phyloP scores from a whole-genome alignment of 257 asterid genomes.

The Nicotiana tomentosiformis region DNA sequence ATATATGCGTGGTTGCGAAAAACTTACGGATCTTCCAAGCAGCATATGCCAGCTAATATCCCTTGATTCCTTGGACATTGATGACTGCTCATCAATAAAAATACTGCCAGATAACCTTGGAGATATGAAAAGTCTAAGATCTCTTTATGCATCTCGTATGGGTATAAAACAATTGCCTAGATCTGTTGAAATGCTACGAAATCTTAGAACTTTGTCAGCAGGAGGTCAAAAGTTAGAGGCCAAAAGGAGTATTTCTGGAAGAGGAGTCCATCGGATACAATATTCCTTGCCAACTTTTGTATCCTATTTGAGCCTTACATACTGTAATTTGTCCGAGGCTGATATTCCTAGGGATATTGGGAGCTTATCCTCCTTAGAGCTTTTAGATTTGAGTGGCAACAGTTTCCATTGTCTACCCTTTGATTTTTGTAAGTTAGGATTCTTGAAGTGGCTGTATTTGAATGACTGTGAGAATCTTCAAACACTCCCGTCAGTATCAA shows the following conservation, averaged over 20 bases:
- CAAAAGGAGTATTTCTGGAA: neutral
- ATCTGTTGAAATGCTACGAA: neutral
- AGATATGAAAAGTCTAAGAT: neutral
- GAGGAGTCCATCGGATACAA: neutral
- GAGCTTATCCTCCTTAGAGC: neutral
- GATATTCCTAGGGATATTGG: neutral
- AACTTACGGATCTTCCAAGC: neutral
- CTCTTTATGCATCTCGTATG: fast-evolving
- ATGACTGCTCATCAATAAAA: too few relatives aligned
- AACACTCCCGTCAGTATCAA: too few relatives aligned
- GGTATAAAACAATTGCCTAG: neutral
- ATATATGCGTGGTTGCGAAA: neutral
- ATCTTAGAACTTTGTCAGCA: neutral
- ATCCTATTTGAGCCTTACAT: neutral
- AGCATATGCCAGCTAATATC: neutral
- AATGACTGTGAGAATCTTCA: too few relatives aligned
- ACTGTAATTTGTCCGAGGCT: neutral
- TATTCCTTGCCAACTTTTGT: neutral
- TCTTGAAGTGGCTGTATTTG: fast-evolving
- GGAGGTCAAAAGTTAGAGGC: neutral
- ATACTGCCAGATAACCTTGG: neutral
- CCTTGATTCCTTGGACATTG: too few relatives aligned
- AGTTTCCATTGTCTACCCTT: neutral
- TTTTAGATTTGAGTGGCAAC: neutral
- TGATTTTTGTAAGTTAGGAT: neutral